phyloP scores from a whole-genome alignment of 2,329 filamentous ascomycete species.

The Fusarium mexicanum region DNA sequence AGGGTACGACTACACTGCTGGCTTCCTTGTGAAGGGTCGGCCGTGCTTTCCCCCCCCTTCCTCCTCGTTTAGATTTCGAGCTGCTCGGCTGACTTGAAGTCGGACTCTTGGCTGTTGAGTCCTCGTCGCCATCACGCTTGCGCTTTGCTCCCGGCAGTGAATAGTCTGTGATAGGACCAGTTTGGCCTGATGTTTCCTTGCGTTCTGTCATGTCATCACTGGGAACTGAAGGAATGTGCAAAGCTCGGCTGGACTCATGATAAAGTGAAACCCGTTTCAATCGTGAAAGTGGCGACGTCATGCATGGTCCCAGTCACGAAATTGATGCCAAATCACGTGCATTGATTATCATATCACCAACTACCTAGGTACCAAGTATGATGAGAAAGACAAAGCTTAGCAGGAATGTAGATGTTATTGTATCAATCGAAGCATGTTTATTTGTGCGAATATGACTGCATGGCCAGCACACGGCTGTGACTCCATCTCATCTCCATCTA shows the following conservation, averaged over 20 bases:
- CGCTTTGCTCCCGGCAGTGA: conserved; percentile 27
- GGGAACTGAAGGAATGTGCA: not conserved
- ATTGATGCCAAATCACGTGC: conserved; percentile 53
- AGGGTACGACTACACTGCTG: conserved; percentile 38
- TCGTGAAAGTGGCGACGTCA: conserved; percentile 33
- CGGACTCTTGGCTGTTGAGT: not conserved
- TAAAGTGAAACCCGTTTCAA: not conserved
- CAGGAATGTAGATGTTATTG: not conserved
- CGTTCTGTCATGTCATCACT: conserved; percentile 6
- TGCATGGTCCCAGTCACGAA: conserved; percentile 42
- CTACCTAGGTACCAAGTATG: too few relatives aligned
- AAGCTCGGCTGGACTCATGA: not conserved
- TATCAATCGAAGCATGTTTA: conserved; percentile 26
- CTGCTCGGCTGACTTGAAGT: conserved; percentile 13
- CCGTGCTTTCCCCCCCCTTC: conserved; percentile 14
- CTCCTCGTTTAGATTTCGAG: conserved; percentile 1
- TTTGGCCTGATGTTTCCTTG: conserved; percentile 4
- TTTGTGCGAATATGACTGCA: conserved; percentile 32
- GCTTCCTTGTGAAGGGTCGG: conserved; percentile 26
- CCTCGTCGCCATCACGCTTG: conserved; percentile 29
- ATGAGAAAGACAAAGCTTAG: not conserved
- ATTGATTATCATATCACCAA: not conserved
- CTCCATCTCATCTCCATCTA: conserved; percentile 22
- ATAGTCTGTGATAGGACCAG: not conserved
- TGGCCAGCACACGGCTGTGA: conserved; percentile 29